These are phyloP conservation scores for Pseudocercospora crystallina DNA, from an alignment of 2,329 filamentous ascomycete genomes.

Conservation along the genomic window DNA sequence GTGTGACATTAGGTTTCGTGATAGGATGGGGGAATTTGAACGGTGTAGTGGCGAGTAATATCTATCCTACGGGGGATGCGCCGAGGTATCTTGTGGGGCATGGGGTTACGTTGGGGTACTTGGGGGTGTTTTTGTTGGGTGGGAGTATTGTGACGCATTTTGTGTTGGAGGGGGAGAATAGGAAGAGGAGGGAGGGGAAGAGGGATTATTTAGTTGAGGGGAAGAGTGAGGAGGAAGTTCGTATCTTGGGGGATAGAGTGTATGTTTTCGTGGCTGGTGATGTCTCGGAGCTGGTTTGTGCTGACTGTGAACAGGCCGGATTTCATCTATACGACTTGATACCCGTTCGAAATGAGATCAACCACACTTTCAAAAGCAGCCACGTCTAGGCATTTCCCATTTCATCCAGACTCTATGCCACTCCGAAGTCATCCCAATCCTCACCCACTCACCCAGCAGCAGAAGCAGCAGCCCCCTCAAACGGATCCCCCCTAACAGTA, in stretches of 20 bases:
- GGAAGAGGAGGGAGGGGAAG: conserved; percentile 62
- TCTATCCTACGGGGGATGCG: conserved; percentile 55
- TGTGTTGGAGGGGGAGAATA: conserved; percentile 67
- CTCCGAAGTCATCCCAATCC: too few relatives aligned
- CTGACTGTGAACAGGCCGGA: conserved; percentile 1
- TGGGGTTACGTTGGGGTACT: conserved; percentile 70
- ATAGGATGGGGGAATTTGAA: conserved; percentile 92
- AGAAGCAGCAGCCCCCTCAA: too few relatives aligned
- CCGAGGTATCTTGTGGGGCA: conserved; percentile 69
- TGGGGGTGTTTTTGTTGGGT: conserved; percentile 66
- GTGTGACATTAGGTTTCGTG: conserved; percentile 81
- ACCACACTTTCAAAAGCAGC: background rate
- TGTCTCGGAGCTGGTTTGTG: too few relatives aligned
- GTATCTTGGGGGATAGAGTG: conserved; percentile 14
- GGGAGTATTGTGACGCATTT: conserved; percentile 68
- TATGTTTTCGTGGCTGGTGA: background rate
- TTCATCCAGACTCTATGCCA: too few relatives aligned
- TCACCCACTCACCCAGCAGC: too few relatives aligned
- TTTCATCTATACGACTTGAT: conserved; percentile 16
- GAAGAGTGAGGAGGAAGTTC: conserved; percentile 15
- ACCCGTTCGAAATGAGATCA: conserved; percentile 1
- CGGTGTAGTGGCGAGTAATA: conserved; percentile 75
- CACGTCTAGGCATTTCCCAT: too few relatives aligned
- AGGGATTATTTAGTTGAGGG: conserved; percentile 52
- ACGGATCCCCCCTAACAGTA: too few relatives aligned